Evolutionary conservation across 352 stramenopile genomes (phyloP), one percentile per base, ranked within the genome.

Genomic region (Saprolegnia diclina): DNA sequence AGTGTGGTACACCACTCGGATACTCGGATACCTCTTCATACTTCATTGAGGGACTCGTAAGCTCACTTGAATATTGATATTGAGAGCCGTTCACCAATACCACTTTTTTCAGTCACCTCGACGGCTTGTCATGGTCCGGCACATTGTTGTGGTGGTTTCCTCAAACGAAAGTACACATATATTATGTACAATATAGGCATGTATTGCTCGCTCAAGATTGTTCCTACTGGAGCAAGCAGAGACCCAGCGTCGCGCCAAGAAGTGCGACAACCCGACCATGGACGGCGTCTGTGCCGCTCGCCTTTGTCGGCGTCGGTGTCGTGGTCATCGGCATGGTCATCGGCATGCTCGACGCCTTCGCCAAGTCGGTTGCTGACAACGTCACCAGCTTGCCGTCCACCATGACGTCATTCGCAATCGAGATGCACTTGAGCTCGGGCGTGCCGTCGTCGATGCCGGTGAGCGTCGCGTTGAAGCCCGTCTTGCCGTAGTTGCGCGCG

Each of bases 381-480:
- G 32, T 53, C 10, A 66, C 19, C 10, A 13, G 14, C 11, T 54
- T 66, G 59, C 4, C 32, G 59, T 66, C 40, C 19, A 45, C 59
- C 40, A 53, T 66, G 59, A 66, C 45, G 16, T 24, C 56, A 13
- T 14, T 66, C 16, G 21, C 29, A 32, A 66, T 66, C 19, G 59
- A 53, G n/a, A 53, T 24, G 45, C 59, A 66, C 19, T 54, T 66
- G 19, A 66, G 32, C n/a, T 53, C 32, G 21, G 59, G 45, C 21
- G 40, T 45, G 45, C 59, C 59, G 24, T 50, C 59, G 40, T 26
- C 40, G 59, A 53, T 37, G 9, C 59, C 59, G 16, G 40, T 66
- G 59, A 66, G 16, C 10, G 59, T 66, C 16, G 59, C 59, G 18
- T 44, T 66, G 29, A 66, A 66, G 22, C 59, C 59, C 18, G 21